A percentile compares a stretch with the other conserved stretches of the same genome.
Evolutionary conservation across 2,329 filamentous ascomycete genomes (phyloP).

Genomic region (Epichloe brachyelytri): DNA sequence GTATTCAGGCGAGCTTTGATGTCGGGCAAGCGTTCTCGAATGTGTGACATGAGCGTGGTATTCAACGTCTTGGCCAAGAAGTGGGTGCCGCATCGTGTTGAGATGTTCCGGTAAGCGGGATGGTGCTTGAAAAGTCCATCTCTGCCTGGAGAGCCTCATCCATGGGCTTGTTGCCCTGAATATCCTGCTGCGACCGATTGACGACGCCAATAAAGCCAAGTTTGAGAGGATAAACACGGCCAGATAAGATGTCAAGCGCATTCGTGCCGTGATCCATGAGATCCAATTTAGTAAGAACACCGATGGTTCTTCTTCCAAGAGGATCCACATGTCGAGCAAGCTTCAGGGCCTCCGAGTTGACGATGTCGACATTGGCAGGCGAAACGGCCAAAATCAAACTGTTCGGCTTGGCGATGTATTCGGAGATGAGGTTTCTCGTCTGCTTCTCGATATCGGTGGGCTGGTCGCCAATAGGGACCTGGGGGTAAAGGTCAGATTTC

Average conservation of each 20-base stretch:
- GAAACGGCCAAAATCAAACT: conserved; percentile 95
- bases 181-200: conserved; percentile 96
- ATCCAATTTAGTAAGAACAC: conserved; percentile 92
- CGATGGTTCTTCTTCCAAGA: conserved; percentile 86
- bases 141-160: conserved; percentile 82
- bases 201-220: conserved; percentile 96
- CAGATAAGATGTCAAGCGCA: conserved; percentile 92
- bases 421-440: conserved; percentile 87
- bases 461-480: conserved; percentile 95
- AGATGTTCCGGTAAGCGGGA: conserved; percentile 93
- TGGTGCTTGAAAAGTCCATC: conserved; percentile 95
- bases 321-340: conserved; percentile 94
- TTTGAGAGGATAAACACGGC: conserved; percentile 91
- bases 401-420: conserved; percentile 98
- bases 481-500: not conserved
- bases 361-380: conserved; percentile 92
- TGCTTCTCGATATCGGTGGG: conserved; percentile 98
- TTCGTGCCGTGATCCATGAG: conserved; percentile 99
- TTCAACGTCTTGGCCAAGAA: conserved; percentile 92
- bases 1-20: conserved; percentile 98
- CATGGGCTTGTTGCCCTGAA: conserved; percentile 90
- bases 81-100: conserved; percentile 82
- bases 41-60: conserved; percentile 88
- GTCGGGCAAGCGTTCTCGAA: conserved; percentile 87
- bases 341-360: conserved; percentile 96